phyloP scores from a whole-genome alignment of 2,329 filamentous ascomycete genomes.

The Endocalyx cinctus region DNA sequence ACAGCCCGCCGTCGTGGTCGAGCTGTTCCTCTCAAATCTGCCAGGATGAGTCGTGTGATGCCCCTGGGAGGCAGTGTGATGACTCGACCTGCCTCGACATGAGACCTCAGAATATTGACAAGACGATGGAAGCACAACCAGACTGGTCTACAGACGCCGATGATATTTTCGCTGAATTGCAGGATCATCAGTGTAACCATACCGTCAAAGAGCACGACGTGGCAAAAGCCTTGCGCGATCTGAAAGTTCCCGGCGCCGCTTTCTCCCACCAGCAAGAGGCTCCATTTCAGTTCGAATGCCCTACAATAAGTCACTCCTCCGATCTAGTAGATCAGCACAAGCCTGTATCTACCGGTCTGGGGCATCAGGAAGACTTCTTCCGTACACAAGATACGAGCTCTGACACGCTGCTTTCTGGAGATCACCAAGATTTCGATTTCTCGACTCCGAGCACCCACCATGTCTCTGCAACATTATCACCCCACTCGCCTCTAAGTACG shows the following conservation, averaged over 20 bases:
- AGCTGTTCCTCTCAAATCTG: too few species aligned
- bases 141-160: slow-evolving; percentile 8
- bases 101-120: slow-evolving; percentile 6
- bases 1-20: too few species aligned
- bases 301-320: slow-evolving; percentile 7
- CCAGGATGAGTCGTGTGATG: slow-evolving; percentile 24
- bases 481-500: slow-evolving; percentile 4
- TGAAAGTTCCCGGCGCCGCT: slow-evolving; percentile 17
- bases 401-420: too few species aligned
- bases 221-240: slow-evolving; percentile 21
- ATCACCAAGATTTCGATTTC: too few species aligned
- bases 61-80: slow-evolving; percentile 21
- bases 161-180: background rate
- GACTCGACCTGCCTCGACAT: slow-evolving; percentile 20
- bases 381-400: too few species aligned
- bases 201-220: slow-evolving; percentile 26
- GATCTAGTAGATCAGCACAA: slow-evolving; percentile 7
- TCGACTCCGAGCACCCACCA: too few species aligned
- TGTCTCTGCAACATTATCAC: too few species aligned
- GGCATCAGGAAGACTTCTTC: slow-evolving; percentile 8
- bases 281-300: slow-evolving; percentile 11
- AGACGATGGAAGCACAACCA: slow-evolving; percentile 12
- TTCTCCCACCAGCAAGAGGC: slow-evolving; percentile 9
- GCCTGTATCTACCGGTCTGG: slow-evolving; percentile 6
- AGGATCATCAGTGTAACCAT: slow-evolving; percentile 19